Evolutionary conservation across 2,329 filamentous ascomycete genomes (phyloP), one percentile per base, ranked within the genome.

Genomic region (Dothistroma pini): DNA sequence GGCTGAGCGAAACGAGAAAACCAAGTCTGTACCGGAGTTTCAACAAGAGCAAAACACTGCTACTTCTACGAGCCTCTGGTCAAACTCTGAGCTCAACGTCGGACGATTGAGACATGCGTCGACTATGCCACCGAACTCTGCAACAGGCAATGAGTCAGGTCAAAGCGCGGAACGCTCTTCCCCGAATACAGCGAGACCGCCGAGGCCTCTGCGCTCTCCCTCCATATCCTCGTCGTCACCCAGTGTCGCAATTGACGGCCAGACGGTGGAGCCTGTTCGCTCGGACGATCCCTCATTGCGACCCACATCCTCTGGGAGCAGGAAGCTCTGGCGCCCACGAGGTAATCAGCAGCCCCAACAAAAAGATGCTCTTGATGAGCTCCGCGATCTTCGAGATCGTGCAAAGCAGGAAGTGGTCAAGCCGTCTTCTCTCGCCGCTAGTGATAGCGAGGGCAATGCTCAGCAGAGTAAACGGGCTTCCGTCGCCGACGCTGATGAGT

Each of bases 301-400:
- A 51, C 57, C 66, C 9, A 21, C 38, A 32, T 12, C 62, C n/a
- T 32, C 60, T 38, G 19, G 59, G 56, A 57, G 61, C 19, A 55
- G 29, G 19, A 51, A 55, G 41, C 52, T 66, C 9, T 71, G 69
- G 69, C 62, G 61, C 1, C 19, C 60, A 16, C 59, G 62, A 32
- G 35, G 61, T 47, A 21, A 44, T 16, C 35, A 19, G 12, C 63
- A 49, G 32, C 56, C 55, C 2, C 54, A 57, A 14, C 60, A 66
- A 21, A 70, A 67, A 48, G 70, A 71, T 56, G 72, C 72, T 2
- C 58, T 71, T 12, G 71, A 72, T 32, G 70, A 67, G 16, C 54
- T 74, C 10, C 61, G 71, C 47, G 68, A 71, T 53, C 61, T 74
- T 16, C 63, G 66, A 25, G 66, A 69, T 54, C 64, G 66, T 22